Conservation (phyloP, 495 filamentous ascomycete genomes). For the Aspergillus ellipticus region DNA sequence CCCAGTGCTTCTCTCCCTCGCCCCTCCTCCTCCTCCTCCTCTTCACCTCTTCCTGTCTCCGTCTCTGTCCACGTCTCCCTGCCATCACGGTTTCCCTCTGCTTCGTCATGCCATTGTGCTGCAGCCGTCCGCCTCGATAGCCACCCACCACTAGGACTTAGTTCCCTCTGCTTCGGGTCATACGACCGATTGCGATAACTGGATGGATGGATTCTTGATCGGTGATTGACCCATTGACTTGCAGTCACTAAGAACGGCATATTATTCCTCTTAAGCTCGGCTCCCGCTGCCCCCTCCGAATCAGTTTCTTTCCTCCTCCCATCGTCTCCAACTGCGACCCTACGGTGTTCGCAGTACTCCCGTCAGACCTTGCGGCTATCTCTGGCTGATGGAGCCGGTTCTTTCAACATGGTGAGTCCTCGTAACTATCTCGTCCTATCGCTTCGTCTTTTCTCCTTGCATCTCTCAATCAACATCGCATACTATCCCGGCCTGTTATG, state of each 20-base stretch:
- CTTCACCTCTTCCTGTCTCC: neutral
- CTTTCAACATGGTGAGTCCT: conserved; percentile 12
- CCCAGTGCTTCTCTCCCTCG: neutral
- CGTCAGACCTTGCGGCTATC: neutral
- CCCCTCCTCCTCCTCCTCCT: neutral
- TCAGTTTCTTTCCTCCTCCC: neutral
- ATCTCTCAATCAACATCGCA: neutral
- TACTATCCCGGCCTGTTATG: neutral
- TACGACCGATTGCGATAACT: neutral
- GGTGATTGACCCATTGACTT: neutral
- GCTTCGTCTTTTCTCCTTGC: neutral
- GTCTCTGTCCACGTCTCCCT: neutral
- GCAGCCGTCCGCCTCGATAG: neutral
- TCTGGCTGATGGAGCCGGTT: conserved; percentile 15
- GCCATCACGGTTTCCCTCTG: neutral
- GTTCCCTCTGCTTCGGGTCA: neutral
- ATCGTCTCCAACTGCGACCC: neutral
- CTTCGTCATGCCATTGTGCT: conserved; percentile 5
- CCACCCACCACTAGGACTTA: neutral
- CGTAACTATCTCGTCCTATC: neutral
- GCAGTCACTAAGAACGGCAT: neutral
- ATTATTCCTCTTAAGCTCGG: neutral
- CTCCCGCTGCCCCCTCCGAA: neutral
- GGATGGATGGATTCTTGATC: neutral
- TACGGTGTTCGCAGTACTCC: neutral